Percentiles rank a stretch among this genome's conserved stretches.
phyloP scores from a whole-genome alignment of 2,329 filamentous ascomycete genomes.

The Knoxdaviesia capensis region DNA sequence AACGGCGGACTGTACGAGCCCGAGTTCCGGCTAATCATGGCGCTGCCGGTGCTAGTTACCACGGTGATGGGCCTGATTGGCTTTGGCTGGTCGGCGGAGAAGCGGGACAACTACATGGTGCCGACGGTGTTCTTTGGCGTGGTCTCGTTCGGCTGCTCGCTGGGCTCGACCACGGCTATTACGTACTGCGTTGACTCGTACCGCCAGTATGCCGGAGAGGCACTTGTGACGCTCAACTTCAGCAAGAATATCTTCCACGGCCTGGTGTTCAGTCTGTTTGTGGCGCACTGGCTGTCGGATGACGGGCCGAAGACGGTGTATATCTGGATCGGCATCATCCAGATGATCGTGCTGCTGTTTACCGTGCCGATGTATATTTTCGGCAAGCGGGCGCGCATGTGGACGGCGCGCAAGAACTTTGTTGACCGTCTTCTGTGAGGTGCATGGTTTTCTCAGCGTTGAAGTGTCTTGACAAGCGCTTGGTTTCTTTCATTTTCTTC shows the following conservation, averaged over 20 bases:
- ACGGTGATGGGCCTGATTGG: slow-evolving; percentile 81
- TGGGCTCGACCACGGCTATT: slow-evolving; percentile 79
- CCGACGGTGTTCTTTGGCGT: slow-evolving; percentile 87
- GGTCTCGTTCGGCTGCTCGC: slow-evolving; percentile 76
- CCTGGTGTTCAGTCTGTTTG: slow-evolving; percentile 72
- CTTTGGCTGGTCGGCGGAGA: slow-evolving; percentile 79
- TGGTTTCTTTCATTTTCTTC: too few relatives aligned
- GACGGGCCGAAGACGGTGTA: slow-evolving; percentile 65
- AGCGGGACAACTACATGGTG: slow-evolving; percentile 65
- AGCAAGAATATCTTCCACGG: slow-evolving; percentile 89
- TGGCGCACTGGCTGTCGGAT: slow-evolving; percentile 59
- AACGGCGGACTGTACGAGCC: slow-evolving; percentile 94
- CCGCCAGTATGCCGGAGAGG: slow-evolving; percentile 81
- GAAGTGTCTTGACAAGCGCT: too few relatives aligned
- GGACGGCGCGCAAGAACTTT: slow-evolving; percentile 70
- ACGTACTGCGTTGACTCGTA: slow-evolving; percentile 92
- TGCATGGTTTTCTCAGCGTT: too few relatives aligned
- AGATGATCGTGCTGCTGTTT: slow-evolving; percentile 51
- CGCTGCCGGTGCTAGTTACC: slow-evolving; percentile 52
- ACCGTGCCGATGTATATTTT: slow-evolving; percentile 89
- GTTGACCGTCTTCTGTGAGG: slow-evolving; percentile 35
- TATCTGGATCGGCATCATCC: slow-evolving; percentile 67
- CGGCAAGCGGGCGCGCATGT: slow-evolving; percentile 81
- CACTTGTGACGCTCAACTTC: slow-evolving; percentile 84
- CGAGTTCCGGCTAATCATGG: slow-evolving; percentile 84